phyloP scores from a whole-genome alignment of 2,329 filamentous ascomycete species.

The Huntiella omanensis region DNA sequence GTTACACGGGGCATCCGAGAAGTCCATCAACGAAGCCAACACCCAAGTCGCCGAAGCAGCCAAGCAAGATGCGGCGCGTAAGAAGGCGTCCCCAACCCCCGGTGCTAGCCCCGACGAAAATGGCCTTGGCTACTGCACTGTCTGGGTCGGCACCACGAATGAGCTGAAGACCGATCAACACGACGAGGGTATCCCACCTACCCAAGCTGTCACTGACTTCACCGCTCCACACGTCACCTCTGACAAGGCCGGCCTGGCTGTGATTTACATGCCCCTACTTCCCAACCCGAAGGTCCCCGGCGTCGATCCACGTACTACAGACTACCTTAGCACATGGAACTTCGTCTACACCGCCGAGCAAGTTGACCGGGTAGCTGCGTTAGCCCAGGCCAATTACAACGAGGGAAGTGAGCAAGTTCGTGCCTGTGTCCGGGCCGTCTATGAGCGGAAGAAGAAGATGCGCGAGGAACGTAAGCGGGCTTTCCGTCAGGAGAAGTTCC shows the following conservation, averaged over 20 bases:
- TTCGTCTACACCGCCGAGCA: constrained; percentile 88
- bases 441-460: constrained; percentile 67
- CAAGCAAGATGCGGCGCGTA: constrained; percentile 12
- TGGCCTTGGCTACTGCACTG: constrained; percentile 74
- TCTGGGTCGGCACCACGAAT: constrained; percentile 78
- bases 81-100: neutral
- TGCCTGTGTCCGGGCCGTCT: constrained; percentile 67
- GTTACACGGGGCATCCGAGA: constrained; percentile 36
- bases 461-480: constrained; percentile 35
- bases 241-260: constrained; percentile 65
- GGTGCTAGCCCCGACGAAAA: constrained; percentile 15
- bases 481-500: constrained; percentile 22
- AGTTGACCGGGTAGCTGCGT: constrained; percentile 63
- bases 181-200: constrained; percentile 27
- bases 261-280: constrained; percentile 81
- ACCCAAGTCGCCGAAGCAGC: constrained; percentile 41
- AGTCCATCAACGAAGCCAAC: constrained; percentile 48
- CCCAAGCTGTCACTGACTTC: constrained; percentile 38
- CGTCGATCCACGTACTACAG: constrained; percentile 65
- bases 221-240: constrained; percentile 42
- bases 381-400: constrained; percentile 72
- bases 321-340: constrained; percentile 94
- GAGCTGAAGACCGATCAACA: constrained; percentile 36
- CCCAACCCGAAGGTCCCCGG: constrained; percentile 61
- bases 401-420: constrained; percentile 66